These are phyloP conservation scores for Dendrobium nobile DNA, from an alignment of 106 monocot species.

Conservation along the genomic window DNA sequence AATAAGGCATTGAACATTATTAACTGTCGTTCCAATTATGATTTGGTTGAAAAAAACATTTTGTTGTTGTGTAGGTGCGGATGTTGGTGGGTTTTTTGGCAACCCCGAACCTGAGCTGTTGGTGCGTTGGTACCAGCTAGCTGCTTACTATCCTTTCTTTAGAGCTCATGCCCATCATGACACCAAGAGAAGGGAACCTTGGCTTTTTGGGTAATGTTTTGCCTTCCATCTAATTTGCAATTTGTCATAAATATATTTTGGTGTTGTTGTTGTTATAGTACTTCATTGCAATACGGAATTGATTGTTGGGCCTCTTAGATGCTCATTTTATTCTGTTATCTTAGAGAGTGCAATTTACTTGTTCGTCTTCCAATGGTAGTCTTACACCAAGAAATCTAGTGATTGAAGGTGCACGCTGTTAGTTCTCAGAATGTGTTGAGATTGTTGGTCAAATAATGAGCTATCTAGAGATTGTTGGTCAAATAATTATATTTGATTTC, in stretches of 20 bases:
- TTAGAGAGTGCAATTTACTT: background rate
- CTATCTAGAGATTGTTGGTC: background rate
- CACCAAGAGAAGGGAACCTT: slow-evolving; percentile 93
- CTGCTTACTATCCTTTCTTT: slow-evolving; percentile 97
- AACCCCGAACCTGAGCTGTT: slow-evolving; percentile 85
- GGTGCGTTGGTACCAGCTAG: slow-evolving; percentile 93
- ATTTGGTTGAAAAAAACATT: slow-evolving; percentile 1
- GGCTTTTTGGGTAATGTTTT: slow-evolving; percentile 89
- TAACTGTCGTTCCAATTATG: background rate
- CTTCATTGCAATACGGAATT: background rate
- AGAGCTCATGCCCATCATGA: slow-evolving; percentile 99
- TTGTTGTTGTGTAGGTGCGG: slow-evolving; percentile 58
- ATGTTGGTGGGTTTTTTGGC: slow-evolving; percentile 99
- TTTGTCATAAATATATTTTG: background rate
- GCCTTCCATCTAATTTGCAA: background rate
- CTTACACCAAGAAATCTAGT: background rate
- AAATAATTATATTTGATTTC: too few species aligned
- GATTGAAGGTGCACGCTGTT: background rate
- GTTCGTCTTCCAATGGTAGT: background rate
- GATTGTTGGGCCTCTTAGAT: background rate
- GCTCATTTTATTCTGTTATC: background rate
- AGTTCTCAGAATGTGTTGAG: background rate
- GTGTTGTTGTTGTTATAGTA: background rate
- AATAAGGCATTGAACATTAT: slow-evolving; percentile 6
- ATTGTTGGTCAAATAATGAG: background rate